These are phyloP conservation scores for Calycina herbarum DNA, from an alignment of 2,329 filamentous ascomycete genomes.

Conservation along the genomic window DNA sequence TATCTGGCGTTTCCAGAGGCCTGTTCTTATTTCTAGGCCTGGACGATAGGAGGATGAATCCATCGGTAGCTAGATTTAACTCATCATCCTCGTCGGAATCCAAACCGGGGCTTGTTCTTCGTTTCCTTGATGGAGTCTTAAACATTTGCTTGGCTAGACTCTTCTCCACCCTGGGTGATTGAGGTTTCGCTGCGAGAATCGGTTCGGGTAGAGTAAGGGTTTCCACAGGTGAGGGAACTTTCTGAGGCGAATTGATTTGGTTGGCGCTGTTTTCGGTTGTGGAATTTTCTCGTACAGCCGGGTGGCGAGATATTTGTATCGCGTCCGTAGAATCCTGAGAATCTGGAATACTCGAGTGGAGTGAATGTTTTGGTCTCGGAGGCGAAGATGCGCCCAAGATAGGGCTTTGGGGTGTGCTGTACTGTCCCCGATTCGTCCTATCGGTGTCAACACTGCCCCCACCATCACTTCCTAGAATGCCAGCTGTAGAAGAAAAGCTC, in stretches of 20 bases:
- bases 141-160: neutral
- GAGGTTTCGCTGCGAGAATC: neutral
- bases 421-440: neutral
- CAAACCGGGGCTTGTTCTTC: slow-evolving; percentile 3
- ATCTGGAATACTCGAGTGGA: slow-evolving; percentile 13
- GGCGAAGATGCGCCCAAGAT: slow-evolving; percentile 1
- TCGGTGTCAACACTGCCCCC: neutral
- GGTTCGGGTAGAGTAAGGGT: neutral
- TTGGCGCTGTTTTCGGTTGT: neutral
- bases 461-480: slow-evolving; percentile 15
- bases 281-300: neutral
- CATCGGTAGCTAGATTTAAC: slow-evolving; percentile 30
- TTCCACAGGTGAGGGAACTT: neutral
- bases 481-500: slow-evolving; percentile 8
- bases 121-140: slow-evolving; percentile 8
- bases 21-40: slow-evolving; percentile 16
- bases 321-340: slow-evolving; percentile 6
- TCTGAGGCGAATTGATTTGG: neutral
- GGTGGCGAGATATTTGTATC: neutral
- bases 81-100: slow-evolving; percentile 32
- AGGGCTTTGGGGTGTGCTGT: neutral
- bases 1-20: slow-evolving; percentile 14
- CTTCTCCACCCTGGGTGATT: slow-evolving; percentile 3
- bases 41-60: slow-evolving; percentile 28
- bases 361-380: slow-evolving; percentile 3